These are phyloP conservation scores for Tolypocladium tropicale DNA, from an alignment of 2,329 filamentous ascomycete species.

Conservation along the genomic window DNA sequence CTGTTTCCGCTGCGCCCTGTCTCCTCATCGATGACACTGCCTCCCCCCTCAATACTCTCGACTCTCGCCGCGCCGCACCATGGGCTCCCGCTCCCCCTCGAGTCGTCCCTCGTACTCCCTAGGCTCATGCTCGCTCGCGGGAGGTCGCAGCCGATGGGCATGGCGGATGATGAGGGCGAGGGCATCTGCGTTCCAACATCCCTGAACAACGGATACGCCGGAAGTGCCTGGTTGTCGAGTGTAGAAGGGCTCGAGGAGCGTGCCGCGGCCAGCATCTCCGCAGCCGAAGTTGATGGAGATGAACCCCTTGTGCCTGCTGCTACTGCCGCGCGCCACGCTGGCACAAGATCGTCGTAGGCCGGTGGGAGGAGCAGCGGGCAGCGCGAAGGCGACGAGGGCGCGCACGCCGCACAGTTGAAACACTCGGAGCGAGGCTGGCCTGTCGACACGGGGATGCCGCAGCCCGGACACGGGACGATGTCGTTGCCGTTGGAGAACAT, in stretches of 20 bases:
- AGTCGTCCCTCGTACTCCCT: not conserved
- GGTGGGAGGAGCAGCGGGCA: not conserved
- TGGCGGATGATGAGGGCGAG: not conserved
- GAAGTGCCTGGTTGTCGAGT: not conserved
- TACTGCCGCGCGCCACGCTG: not conserved
- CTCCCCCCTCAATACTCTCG: not conserved
- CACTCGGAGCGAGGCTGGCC: conserved; percentile 9
- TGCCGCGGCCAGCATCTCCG: not conserved
- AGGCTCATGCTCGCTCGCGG: not conserved
- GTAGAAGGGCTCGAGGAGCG: not conserved
- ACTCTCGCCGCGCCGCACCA: not conserved
- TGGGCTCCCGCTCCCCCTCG: too few relatives aligned
- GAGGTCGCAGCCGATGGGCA: not conserved
- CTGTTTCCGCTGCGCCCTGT: not conserved
- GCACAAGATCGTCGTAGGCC: not conserved
- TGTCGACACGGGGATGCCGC: conserved; percentile 7
- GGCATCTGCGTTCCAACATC: not conserved
- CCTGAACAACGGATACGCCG: not conserved
- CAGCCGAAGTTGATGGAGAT: not conserved
- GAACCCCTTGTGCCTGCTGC: not conserved
- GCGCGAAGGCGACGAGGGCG: not conserved
- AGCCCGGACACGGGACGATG: conserved; percentile 8
- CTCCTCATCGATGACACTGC: not conserved
- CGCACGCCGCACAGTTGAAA: conserved; percentile 10
- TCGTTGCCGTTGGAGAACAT: conserved; percentile 5